Percentiles rank a stretch among this genome's conserved stretches.
phyloP scores from a whole-genome alignment of 495 filamentous ascomycete genomes.

The Copromyces sp. region DNA sequence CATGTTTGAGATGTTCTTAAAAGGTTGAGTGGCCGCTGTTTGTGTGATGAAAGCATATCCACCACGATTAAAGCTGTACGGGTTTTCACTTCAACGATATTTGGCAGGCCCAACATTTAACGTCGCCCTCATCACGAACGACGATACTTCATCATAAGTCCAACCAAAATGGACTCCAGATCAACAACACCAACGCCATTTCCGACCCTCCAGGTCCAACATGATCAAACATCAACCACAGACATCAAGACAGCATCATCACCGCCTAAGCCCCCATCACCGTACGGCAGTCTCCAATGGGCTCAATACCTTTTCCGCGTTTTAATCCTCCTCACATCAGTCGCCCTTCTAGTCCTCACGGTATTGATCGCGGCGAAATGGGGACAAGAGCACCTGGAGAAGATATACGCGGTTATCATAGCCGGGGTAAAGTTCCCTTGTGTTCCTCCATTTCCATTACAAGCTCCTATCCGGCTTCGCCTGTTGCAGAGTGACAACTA shows the following conservation, averaged over 20 bases:
- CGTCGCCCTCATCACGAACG: background rate
- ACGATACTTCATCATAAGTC: background rate
- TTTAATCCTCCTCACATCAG: background rate
- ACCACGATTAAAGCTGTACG: background rate
- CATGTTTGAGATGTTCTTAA: background rate
- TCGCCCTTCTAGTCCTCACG: background rate
- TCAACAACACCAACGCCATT: background rate
- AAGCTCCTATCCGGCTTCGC: background rate
- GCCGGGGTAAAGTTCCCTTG: background rate
- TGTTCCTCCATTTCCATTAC: background rate
- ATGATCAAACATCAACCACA: background rate
- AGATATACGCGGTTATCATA: conserved; percentile 1
- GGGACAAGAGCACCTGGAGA: conserved; percentile 1
- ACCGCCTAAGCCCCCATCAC: background rate
- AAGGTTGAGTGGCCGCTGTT: background rate
- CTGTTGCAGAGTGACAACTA: background rate
- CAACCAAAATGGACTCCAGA: background rate
- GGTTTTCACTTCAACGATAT: background rate
- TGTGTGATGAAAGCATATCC: background rate
- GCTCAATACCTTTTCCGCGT: background rate
- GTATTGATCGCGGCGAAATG: background rate
- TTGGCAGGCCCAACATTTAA: background rate
- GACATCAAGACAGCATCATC: background rate
- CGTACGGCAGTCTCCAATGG: background rate
- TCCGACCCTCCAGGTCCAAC: background rate